phyloP scores from a whole-genome alignment of 2,329 filamentous ascomycete species.

The Calonectria pteridis region DNA sequence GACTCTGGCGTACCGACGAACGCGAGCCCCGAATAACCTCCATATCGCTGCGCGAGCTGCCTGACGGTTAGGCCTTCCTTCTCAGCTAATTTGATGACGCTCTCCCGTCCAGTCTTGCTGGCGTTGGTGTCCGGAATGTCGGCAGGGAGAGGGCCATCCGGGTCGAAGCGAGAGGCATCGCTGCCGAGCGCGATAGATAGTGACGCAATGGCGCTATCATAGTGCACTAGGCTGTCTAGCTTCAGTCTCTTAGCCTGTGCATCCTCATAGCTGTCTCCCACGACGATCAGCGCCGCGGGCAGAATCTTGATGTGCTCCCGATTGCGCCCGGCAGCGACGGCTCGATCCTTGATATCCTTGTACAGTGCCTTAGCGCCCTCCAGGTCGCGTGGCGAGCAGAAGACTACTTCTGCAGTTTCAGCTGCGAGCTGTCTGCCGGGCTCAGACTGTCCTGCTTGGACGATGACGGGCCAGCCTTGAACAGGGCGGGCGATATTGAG shows the following conservation, averaged over 20 bases:
- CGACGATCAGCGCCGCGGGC: slow-evolving; percentile 63
- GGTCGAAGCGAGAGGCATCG: slow-evolving; percentile 62
- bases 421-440: slow-evolving; percentile 64
- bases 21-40: slow-evolving; percentile 62
- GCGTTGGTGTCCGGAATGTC: slow-evolving; percentile 66
- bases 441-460: slow-evolving; percentile 66
- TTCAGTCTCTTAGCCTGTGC: slow-evolving; percentile 61
- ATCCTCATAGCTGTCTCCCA: slow-evolving; percentile 63
- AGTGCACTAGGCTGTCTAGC: slow-evolving; percentile 65
- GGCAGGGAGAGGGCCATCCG: slow-evolving; percentile 60
- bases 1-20: slow-evolving; percentile 63
- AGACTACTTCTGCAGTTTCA: slow-evolving; percentile 66
- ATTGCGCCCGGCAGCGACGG: slow-evolving; percentile 58
- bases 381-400: slow-evolving; percentile 62
- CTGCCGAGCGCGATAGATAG: slow-evolving; percentile 61
- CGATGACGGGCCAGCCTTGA: slow-evolving; percentile 68
- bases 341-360: slow-evolving; percentile 63
- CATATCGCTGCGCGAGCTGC: slow-evolving; percentile 63
- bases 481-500: slow-evolving; percentile 65
- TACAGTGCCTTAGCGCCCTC: slow-evolving; percentile 61
- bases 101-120: slow-evolving; percentile 62
- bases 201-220: slow-evolving; percentile 66
- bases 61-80: slow-evolving; percentile 61
- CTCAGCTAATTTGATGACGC: slow-evolving; percentile 58
- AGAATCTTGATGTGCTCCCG: slow-evolving; percentile 63